Conservation (phyloP, 805 yeast species). For the Debaryomyces castellii region DNA sequence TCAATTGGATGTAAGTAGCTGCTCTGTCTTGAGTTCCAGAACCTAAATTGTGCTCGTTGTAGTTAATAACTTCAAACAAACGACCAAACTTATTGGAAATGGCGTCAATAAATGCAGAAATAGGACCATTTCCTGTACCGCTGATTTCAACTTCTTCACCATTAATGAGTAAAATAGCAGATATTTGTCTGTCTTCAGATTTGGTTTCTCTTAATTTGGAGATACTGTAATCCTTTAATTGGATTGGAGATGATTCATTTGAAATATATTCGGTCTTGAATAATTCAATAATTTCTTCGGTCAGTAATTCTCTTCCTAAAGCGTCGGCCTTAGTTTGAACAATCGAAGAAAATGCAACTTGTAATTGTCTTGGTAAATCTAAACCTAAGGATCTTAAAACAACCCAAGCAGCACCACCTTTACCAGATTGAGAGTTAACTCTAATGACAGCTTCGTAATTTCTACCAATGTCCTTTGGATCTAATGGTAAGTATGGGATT, state of each 20-base stretch:
- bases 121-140: constrained; percentile 79
- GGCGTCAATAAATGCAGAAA: constrained; percentile 70
- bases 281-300: constrained; percentile 60
- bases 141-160: constrained; percentile 30
- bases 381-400: constrained; percentile 67
- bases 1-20: constrained; percentile 68
- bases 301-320: constrained; percentile 66
- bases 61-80: constrained; percentile 61
- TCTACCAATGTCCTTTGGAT: constrained; percentile 79
- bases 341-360: constrained; percentile 61
- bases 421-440: constrained; percentile 85
- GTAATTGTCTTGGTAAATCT: constrained; percentile 72
- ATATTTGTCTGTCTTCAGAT: constrained; percentile 47
- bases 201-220: constrained; percentile 28
- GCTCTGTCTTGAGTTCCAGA: constrained; percentile 71
- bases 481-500: constrained; percentile 76
- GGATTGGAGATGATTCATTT: constrained; percentile 21
- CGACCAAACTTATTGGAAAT: constrained; percentile 51
- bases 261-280: constrained; percentile 57
- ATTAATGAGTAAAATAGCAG: constrained; percentile 31
- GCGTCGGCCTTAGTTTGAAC: constrained; percentile 67
- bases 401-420: constrained; percentile 87
- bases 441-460: constrained; percentile 80
- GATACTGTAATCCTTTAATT: constrained; percentile 48
- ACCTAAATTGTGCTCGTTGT: constrained; percentile 73